These are phyloP conservation scores for Curvularia spicifera DNA, from an alignment of 2,329 filamentous ascomycete genomes.

Conservation along the genomic window DNA sequence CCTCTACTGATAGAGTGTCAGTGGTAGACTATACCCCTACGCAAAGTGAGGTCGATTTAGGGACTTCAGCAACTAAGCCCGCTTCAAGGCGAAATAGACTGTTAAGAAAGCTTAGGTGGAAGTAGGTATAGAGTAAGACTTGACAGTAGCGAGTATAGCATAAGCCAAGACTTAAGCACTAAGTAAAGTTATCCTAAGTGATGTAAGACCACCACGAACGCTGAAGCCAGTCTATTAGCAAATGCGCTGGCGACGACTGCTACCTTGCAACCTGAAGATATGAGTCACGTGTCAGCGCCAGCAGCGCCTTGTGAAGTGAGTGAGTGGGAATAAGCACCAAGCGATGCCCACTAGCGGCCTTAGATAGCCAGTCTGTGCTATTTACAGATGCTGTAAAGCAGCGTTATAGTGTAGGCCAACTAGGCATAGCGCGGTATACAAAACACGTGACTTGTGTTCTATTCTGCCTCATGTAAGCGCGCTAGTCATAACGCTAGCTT, in stretches of 20 bases:
- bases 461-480: too few species aligned
- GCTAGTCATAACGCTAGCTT: too few species aligned
- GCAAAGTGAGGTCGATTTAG: background rate
- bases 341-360: background rate
- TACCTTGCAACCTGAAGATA: background rate
- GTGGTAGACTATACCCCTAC: background rate
- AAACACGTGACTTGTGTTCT: too few species aligned
- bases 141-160: background rate
- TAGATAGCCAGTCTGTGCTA: background rate
- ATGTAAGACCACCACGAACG: background rate
- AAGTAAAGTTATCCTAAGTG: background rate
- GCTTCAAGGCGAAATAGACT: conserved; percentile 1
- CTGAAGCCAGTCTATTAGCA: background rate
- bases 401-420: too few species aligned
- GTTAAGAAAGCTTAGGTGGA: background rate
- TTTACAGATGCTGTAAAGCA: background rate
- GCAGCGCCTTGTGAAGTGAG: background rate
- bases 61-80: background rate
- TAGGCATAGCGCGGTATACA: too few species aligned
- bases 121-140: background rate
- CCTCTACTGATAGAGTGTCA: background rate
- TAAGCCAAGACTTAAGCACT: background rate
- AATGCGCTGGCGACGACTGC: background rate
- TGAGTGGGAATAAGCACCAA: background rate
- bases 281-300: background rate